A percentile compares a stretch with the other conserved stretches of the same genome.
Evolutionary conservation across 2,329 filamentous ascomycete genomes (phyloP).

Genomic region (Aspergillus sergii): DNA sequence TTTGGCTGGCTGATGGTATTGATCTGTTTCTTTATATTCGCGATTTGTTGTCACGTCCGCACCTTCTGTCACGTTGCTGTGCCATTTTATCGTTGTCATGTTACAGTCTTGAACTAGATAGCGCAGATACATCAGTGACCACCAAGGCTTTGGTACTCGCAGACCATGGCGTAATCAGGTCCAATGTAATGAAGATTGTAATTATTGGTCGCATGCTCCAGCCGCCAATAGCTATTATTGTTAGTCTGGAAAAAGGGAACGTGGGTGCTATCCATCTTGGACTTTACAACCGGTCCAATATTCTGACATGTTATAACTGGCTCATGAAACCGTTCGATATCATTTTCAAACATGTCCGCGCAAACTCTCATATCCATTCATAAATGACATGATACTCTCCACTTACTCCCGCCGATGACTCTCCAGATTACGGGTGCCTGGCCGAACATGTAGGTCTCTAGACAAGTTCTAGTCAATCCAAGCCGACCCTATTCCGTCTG

Average conservation of each 20-base stretch:
- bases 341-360: not conserved
- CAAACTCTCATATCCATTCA: not conserved
- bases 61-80: slow-evolving; percentile 12
- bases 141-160: slow-evolving; percentile 10
- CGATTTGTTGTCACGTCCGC: slow-evolving; percentile 29
- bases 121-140: slow-evolving; percentile 28
- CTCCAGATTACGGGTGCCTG: not conserved
- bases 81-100: slow-evolving; percentile 7
- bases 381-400: not conserved
- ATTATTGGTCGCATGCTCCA: not conserved
- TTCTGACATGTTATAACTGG: not conserved
- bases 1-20: slow-evolving; percentile 37
- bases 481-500: not conserved
- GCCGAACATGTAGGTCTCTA: not conserved
- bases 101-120: slow-evolving; percentile 23
- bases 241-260: not conserved
- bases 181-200: not conserved
- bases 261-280: not conserved
- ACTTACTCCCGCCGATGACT: not conserved
- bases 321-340: not conserved
- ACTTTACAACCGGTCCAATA: not conserved
- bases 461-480: not conserved
- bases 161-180: not conserved
- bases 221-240: not conserved
- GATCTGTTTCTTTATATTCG: slow-evolving; percentile 20